A percentile compares a stretch with the other conserved stretches of the same genome.
phyloP scores from a whole-genome alignment of 768 basidiomycete genomes.

The Tephrocybe sp. region DNA sequence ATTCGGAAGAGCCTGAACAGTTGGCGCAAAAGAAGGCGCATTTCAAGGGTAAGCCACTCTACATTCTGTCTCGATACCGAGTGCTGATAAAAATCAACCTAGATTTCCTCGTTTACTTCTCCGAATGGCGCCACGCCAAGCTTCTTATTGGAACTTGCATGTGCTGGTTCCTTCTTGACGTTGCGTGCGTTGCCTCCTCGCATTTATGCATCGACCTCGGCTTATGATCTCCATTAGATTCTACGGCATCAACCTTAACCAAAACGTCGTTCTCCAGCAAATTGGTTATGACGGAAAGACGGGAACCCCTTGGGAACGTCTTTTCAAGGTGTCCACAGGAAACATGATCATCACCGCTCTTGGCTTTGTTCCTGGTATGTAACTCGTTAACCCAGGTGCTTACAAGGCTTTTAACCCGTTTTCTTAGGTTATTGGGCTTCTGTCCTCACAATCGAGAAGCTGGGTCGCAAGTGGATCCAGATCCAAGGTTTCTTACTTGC shows the following conservation, averaged over 20 bases:
- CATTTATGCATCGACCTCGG: background rate
- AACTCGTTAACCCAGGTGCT: background rate
- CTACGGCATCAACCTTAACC: conserved; percentile 73
- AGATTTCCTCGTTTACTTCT: conserved; percentile 70
- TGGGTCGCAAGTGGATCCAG: conserved; percentile 76
- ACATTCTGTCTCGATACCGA: background rate
- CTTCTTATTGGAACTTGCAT: conserved; percentile 62
- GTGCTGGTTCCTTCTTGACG: conserved; percentile 77
- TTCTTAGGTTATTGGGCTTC: conserved; percentile 68
- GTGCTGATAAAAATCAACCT: background rate
- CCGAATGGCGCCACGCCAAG: conserved; percentile 68
- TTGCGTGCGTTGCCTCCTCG: conserved; percentile 42
- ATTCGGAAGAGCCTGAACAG: conserved; percentile 7
- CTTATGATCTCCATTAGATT: conserved; percentile 38
- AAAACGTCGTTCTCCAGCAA: conserved; percentile 71
- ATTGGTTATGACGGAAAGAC: conserved; percentile 63
- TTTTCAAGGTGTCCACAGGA: conserved; percentile 67
- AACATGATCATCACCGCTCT: conserved; percentile 71
- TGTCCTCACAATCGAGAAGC: conserved; percentile 65
- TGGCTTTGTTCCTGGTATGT: conserved; percentile 74
- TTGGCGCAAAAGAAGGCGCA: conserved; percentile 45
- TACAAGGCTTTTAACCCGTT: background rate
- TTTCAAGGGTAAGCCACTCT: conserved; percentile 37
- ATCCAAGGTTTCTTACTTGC: conserved; percentile 70
- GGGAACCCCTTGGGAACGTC: conserved; percentile 58